A percentile compares a stretch with the other conserved stretches of the same genome.
These are phyloP conservation scores for Ammopiptanthus mongolicus DNA, from an alignment of 306 rosid genomes.

Conservation along the genomic window DNA sequence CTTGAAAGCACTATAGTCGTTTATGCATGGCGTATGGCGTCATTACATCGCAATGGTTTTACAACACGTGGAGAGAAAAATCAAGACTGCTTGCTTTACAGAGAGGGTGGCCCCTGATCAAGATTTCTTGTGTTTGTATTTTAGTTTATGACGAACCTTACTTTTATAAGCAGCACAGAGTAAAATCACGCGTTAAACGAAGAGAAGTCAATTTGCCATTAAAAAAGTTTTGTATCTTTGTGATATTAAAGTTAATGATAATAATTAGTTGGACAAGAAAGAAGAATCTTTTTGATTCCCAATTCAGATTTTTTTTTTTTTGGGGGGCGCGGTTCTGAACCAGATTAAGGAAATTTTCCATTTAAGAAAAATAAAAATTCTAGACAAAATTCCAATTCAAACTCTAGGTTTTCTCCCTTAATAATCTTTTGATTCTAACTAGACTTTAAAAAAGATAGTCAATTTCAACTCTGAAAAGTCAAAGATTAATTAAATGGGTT, in stretches of 20 bases:
- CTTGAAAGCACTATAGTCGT: background rate
- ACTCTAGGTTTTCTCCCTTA: background rate
- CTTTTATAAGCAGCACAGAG: slow-evolving; percentile 3
- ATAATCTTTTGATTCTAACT: background rate
- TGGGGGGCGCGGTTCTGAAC: too few species aligned
- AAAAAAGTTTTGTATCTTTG: background rate
- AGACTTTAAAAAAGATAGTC: background rate
- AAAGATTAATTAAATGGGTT: background rate
- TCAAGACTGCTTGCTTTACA: background rate
- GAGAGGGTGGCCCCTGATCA: slow-evolving; percentile 1
- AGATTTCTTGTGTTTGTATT: background rate
- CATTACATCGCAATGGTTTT: background rate
- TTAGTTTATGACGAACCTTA: background rate
- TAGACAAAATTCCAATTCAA: background rate
- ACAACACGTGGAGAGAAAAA: slow-evolving; percentile 27
- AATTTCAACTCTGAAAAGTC: background rate
- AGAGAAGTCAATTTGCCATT: slow-evolving; percentile 19
- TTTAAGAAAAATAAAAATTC: background rate
- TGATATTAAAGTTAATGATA: background rate
- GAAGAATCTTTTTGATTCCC: background rate
- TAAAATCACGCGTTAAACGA: slow-evolving; percentile 15
- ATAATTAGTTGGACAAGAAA: background rate
- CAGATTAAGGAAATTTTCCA: background rate
- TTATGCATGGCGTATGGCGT: slow-evolving; percentile 22
- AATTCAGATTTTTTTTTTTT: background rate